Base-by-base conservation (phyloP, 2,329 filamentous ascomycete species). In the Arthroderma uncinatum region DNA sequence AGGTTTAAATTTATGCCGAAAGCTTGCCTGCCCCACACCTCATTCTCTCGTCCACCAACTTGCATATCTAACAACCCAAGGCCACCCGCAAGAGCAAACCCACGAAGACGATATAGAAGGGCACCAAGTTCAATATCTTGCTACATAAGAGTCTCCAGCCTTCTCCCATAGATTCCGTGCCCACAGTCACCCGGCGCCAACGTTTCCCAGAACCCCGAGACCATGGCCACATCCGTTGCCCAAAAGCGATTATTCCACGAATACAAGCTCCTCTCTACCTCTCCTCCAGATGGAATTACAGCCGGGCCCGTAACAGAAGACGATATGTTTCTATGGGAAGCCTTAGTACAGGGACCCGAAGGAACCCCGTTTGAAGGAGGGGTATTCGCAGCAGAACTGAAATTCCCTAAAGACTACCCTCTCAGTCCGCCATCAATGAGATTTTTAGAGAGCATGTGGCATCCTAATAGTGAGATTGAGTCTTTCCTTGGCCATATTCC, bases 331-430 rank as follows among this genome's bases (percentile, higher is more conserved):
- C 78, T 89, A 67, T 98, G 93, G 93, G 93, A 98, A 76, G 93
- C 91, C 7, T 77, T 97, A 61, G 97, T 98, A 67, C 86, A 95
- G 73, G 93, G 93, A 0, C 93, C 93, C 10, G 91, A 95, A 68
- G 93, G 87, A 61, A 98, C 93, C 1, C 93, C 93, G 0, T 98
- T 95, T 66, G 92, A 95, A 76, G 92, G 91, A 59, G 93, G 93
- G 55, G 83, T 98, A 59, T 98, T 97, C 71, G 89, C 91, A 42
- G 93, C 93, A 25, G 90, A 95, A 73, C 82, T 98, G 65, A 90
- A 86, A 67, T 98, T 98, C 68, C 92, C 93, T 4, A 88, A 87
- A 69, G 93, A 98, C 73, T 98, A 98, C 68, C 93, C 93, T n/a
- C 82, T 97, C 4, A 87, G 91, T 64, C 93, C 93, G 60, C 93